A percentile compares a stretch with the other conserved stretches of the same genome.
Evolutionary conservation across 1,284 basidiomycete genomes (phyloP).

Genomic region (Ceratobasidium papillatum): DNA sequence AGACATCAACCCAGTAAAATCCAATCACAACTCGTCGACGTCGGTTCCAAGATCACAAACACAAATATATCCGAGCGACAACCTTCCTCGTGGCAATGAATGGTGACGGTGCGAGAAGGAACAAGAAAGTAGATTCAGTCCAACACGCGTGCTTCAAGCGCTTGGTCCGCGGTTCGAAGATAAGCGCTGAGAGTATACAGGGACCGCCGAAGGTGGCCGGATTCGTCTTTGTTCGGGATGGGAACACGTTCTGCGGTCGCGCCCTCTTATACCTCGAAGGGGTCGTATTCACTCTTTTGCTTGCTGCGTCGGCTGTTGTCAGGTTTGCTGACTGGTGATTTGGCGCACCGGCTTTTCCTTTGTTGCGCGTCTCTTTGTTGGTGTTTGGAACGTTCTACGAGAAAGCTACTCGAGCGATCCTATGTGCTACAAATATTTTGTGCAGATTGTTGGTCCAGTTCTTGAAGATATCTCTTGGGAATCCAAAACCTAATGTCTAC

Average conservation of each 20-base stretch:
- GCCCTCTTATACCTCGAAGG: conserved; percentile 14
- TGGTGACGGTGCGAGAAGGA: background rate
- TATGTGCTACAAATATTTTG: too few species aligned
- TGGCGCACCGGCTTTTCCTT: background rate
- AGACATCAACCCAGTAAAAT: conserved; percentile 1
- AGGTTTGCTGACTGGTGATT: background rate
- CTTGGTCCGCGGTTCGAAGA: background rate
- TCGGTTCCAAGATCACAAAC: background rate
- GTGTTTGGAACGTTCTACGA: too few species aligned
- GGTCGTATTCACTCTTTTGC: background rate
- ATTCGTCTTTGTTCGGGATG: background rate
- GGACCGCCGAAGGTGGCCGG: background rate
- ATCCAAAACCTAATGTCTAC: too few species aligned
- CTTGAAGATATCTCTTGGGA: too few species aligned
- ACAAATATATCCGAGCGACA: background rate
- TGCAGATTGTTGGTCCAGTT: too few species aligned
- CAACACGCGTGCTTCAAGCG: conserved; percentile 18
- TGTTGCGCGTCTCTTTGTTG: background rate
- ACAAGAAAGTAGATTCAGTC: background rate
- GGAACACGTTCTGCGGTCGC: conserved; percentile 20
- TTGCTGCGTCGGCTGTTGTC: background rate
- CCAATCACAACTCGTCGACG: background rate
- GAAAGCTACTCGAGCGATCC: too few species aligned
- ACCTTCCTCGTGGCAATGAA: background rate
- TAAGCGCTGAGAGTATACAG: background rate